These are phyloP conservation scores for Naganishia onofrii DNA, from an alignment of 768 basidiomycete genomes.

Conservation along the genomic window DNA sequence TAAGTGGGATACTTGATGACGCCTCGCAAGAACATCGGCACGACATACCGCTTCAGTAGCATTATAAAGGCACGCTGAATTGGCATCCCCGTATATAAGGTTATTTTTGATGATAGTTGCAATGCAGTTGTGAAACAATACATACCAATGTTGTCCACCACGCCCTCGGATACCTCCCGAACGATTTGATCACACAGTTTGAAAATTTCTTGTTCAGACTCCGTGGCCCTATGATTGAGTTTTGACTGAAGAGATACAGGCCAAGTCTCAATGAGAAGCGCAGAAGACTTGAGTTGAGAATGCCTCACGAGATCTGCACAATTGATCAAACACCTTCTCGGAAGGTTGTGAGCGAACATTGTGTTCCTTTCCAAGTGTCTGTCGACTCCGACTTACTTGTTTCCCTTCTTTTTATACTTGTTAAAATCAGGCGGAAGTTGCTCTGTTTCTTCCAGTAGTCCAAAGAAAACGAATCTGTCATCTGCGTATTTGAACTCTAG, in stretches of 20 bases:
- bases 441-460: not conserved
- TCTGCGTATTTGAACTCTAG: constrained; percentile 4
- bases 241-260: constrained; percentile 62
- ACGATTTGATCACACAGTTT: constrained; percentile 82
- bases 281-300: not conserved
- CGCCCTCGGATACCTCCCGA: constrained; percentile 67
- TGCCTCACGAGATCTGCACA: constrained; percentile 78
- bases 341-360: no score
- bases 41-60: constrained; percentile 77
- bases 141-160: constrained; percentile 70
- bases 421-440: constrained; percentile 4
- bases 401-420: constrained; percentile 34
- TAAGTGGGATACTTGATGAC: not conserved
- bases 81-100: not conserved
- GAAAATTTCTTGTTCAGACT: constrained; percentile 83
- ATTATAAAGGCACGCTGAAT: constrained; percentile 63
- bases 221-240: constrained; percentile 81
- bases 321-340: constrained; percentile 65
- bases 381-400: constrained; percentile 35
- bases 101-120: not conserved
- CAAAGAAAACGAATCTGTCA: constrained; percentile 3
- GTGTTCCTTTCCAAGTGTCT: no score
- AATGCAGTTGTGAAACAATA: not conserved
- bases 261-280: no score
- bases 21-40: not conserved